Evolutionary conservation across 1,139 yeast species (phyloP).

Genomic region (Wickerhamomyces sp.): DNA sequence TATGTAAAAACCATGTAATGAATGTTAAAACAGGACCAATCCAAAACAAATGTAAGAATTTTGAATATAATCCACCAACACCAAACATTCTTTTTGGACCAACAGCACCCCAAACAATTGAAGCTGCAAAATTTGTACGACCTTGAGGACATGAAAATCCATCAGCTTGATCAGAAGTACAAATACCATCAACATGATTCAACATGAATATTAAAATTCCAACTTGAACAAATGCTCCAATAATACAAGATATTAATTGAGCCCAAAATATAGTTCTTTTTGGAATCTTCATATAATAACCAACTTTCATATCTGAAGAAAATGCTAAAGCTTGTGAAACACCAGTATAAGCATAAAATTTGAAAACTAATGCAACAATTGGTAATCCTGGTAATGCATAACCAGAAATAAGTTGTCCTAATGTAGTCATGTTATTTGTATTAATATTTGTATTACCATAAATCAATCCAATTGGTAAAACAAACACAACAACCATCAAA

Average conservation of each 20-base stretch:
- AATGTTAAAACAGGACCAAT: conserved; percentile 42
- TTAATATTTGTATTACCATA: conserved; percentile 50
- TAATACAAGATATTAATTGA: conserved; percentile 41
- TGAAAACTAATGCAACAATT: conserved; percentile 54
- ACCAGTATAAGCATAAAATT: conserved; percentile 56
- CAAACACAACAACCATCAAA: conserved; percentile 43
- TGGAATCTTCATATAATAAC: conserved; percentile 58
- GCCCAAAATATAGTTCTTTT: conserved; percentile 56
- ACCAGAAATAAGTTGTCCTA: conserved; percentile 60
- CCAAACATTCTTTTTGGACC: conserved; percentile 50
- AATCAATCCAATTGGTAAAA: conserved; percentile 52
- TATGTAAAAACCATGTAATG: conserved; percentile 41
- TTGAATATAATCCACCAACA: conserved; percentile 31
- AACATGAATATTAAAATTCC: conserved; percentile 42
- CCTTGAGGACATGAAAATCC: conserved; percentile 47
- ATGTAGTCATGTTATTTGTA: conserved; percentile 48
- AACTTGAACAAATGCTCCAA: conserved; percentile 38
- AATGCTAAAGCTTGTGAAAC: conserved; percentile 54
- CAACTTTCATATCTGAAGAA: conserved; percentile 55
- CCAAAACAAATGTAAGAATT: conserved; percentile 39
- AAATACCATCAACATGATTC: conserved; percentile 41
- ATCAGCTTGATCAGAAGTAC: conserved; percentile 39
- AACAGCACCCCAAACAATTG: conserved; percentile 63
- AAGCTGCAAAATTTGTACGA: conserved; percentile 47
- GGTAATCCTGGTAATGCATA: conserved; percentile 62